These are phyloP conservation scores for Heterobasidion occidentale DNA, from an alignment of 1,284 basidiomycete species.

Conservation along the genomic window DNA sequence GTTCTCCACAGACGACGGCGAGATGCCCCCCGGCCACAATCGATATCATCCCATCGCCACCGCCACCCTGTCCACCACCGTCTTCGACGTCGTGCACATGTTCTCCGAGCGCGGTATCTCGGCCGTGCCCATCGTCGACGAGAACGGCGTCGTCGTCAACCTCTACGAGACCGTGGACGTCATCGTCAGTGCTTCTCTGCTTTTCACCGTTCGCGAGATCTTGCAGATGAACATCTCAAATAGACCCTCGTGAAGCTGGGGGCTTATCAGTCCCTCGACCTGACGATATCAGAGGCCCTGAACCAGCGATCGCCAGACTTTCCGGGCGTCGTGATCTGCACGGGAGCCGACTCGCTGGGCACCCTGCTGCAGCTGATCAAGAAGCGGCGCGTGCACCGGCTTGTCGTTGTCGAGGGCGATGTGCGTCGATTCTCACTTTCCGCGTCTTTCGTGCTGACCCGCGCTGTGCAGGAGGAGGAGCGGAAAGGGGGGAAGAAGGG, in stretches of 20 bases:
- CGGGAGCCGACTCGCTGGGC: constrained; percentile 88
- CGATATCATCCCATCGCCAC: constrained; percentile 90
- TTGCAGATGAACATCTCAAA: constrained; percentile 1
- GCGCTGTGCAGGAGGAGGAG: constrained; percentile 57
- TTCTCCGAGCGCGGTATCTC: constrained; percentile 95
- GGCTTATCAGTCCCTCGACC: constrained; percentile 89
- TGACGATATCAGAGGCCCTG: constrained; percentile 93
- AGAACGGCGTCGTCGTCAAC: constrained; percentile 91
- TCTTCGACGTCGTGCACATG: constrained; percentile 98
- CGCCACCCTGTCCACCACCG: constrained; percentile 86
- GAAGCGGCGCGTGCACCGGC: constrained; percentile 87
- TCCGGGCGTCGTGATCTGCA: constrained; percentile 93
- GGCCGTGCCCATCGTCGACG: constrained; percentile 94
- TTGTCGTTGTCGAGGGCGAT: constrained; percentile 88
- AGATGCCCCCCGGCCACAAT: constrained; percentile 39
- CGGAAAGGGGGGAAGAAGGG: constrained; percentile 74
- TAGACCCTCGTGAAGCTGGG: constrained; percentile 93
- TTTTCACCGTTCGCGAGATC: constrained; percentile 4
- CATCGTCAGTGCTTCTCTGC: constrained; percentile 58
- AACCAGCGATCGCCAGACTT: constrained; percentile 90
- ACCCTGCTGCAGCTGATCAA: constrained; percentile 90
- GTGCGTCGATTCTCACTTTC: constrained; percentile 27
- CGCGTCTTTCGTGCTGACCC: neutral
- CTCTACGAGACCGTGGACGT: constrained; percentile 99
- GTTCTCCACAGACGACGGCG: constrained; percentile 26